Conservation (phyloP, 2,329 filamentous ascomycete genomes). For the Colletotrichum sp. region DNA sequence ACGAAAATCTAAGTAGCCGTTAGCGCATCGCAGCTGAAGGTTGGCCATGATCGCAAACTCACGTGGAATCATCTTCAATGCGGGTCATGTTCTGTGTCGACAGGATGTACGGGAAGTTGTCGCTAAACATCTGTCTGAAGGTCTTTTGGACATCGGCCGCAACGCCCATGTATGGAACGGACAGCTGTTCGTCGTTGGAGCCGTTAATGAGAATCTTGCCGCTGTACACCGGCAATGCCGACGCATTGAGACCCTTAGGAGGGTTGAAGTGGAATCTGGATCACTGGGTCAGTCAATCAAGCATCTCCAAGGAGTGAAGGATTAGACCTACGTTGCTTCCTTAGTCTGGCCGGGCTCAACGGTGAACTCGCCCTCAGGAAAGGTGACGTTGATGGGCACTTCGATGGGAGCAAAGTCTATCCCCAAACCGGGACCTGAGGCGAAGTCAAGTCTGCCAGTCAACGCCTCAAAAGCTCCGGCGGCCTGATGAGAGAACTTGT, state of each 20-base stretch:
- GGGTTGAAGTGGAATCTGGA: slow-evolving; percentile 29
- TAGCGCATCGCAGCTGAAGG: not conserved
- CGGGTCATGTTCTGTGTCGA: not conserved
- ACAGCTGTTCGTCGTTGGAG: slow-evolving; percentile 44
- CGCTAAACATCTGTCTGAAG: not conserved
- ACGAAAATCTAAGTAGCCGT: slow-evolving; percentile 3
- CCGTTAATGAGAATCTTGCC: slow-evolving; percentile 47
- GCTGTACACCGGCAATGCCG: slow-evolving; percentile 46
- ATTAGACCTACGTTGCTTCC: slow-evolving; percentile 16
- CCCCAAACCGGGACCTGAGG: not conserved
- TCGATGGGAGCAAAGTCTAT: not conserved
- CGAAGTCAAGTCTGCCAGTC: not conserved
- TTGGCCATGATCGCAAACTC: not conserved
- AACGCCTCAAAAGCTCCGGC: slow-evolving; percentile 23
- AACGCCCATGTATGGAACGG: slow-evolving; percentile 42
- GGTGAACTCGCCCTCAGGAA: slow-evolving; percentile 11
- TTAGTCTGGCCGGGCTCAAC: slow-evolving; percentile 30
- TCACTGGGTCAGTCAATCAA: not conserved
- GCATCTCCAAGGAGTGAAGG: no score
- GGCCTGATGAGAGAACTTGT: slow-evolving; percentile 44
- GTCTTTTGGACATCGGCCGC: not conserved
- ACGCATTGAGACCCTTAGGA: slow-evolving; percentile 27
- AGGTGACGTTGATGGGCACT: not conserved
- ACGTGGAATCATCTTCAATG: slow-evolving; percentile 14
- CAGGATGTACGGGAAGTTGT: not conserved